These are phyloP conservation scores for Pseudogymnoascus sp. DNA, from an alignment of 2,329 filamentous ascomycete species.

Conservation along the genomic window DNA sequence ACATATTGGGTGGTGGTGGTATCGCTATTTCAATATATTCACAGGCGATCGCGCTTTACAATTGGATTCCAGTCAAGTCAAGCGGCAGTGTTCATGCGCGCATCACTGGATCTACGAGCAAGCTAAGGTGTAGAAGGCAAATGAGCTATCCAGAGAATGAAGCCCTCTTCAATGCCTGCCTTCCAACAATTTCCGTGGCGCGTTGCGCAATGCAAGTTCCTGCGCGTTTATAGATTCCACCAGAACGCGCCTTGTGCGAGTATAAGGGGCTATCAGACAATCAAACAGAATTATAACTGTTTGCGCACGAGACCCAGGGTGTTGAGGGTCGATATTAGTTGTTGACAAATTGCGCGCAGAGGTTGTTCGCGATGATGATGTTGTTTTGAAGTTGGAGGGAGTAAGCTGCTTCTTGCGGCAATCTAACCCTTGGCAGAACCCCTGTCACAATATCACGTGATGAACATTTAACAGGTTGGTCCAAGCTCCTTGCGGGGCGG, in stretches of 20 bases:
- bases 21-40: conserved; percentile 14
- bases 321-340: not conserved
- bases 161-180: conserved; percentile 9
- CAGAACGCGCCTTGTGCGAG: not conserved
- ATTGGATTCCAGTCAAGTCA: conserved; percentile 22
- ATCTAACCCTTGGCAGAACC: not conserved
- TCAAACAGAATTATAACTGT: conserved; percentile 7
- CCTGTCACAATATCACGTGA: not conserved
- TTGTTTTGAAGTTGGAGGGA: not conserved
- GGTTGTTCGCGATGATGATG: conserved; percentile 3
- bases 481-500: not conserved
- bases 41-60: conserved; percentile 22
- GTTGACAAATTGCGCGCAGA: not conserved
- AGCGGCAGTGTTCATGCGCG: conserved; percentile 25
- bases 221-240: not conserved
- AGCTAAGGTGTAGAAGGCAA: conserved; percentile 21
- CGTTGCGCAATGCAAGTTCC: conserved; percentile 4
- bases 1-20: conserved; percentile 36
- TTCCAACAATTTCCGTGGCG: conserved; percentile 4
- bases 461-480: not conserved
- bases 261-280: not conserved
- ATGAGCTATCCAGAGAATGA: conserved; percentile 19
- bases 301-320: not conserved
- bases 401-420: not conserved
- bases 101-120: conserved; percentile 27